Evolutionary conservation across 768 basidiomycete species (phyloP).

Genomic region (Leccinum uliginosum): DNA sequence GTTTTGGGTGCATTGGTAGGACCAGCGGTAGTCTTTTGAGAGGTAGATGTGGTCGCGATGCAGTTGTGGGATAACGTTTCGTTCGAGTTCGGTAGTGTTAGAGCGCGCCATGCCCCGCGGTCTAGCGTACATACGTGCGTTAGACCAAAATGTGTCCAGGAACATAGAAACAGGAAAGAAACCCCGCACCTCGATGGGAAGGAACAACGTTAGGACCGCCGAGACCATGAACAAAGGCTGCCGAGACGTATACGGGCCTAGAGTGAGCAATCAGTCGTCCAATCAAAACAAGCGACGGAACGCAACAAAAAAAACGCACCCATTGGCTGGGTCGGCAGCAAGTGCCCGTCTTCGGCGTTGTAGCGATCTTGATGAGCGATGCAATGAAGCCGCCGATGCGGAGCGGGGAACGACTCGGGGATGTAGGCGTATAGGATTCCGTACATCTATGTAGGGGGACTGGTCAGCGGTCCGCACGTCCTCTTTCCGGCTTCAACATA

Average conservation of each 20-base stretch:
- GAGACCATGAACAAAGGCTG: slow-evolving; percentile 42
- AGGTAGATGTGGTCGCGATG: too few relatives aligned
- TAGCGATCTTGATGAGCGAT: slow-evolving; percentile 46
- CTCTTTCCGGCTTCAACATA: too few relatives aligned
- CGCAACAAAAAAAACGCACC: slow-evolving; percentile 24
- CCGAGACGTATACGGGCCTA: slow-evolving; percentile 49
- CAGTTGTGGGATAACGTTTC: not conserved
- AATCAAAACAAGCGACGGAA: too few relatives aligned
- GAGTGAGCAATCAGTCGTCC: not conserved
- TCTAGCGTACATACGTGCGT: slow-evolving; percentile 11
- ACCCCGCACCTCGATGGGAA: slow-evolving; percentile 45
- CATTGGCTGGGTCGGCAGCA: slow-evolving; percentile 32
- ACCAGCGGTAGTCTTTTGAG: slow-evolving; percentile 23
- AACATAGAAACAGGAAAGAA: not conserved
- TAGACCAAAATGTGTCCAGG: not conserved
- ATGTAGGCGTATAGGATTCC: slow-evolving; percentile 55
- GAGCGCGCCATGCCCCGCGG: slow-evolving; percentile 25
- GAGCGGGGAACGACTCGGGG: slow-evolving; percentile 56
- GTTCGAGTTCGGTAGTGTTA: not conserved
- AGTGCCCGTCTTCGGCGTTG: slow-evolving; percentile 32
- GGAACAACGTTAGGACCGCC: slow-evolving; percentile 35
- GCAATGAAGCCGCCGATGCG: slow-evolving; percentile 44
- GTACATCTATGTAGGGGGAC: slow-evolving; percentile 38
- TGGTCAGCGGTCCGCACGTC: too few relatives aligned
- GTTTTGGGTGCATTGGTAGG: slow-evolving; percentile 59